These are phyloP conservation scores for Isatis lusitanica DNA, from an alignment of 441 rosid genomes.

Conservation along the genomic window DNA sequence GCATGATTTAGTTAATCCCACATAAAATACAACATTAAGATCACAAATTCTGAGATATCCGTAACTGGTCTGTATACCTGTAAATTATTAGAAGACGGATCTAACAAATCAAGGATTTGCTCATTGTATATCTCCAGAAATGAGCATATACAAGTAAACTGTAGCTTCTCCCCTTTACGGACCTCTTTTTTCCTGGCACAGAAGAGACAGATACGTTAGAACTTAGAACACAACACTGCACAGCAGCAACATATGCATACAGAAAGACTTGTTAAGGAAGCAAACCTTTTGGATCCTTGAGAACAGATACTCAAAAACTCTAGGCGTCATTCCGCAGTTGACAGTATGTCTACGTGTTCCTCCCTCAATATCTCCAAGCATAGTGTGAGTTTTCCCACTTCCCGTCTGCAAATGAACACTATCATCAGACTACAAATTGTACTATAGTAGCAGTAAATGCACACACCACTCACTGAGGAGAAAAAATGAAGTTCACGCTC, in stretches of 20 bases:
- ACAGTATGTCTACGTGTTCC: slow-evolving; percentile 95
- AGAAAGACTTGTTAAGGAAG: not conserved
- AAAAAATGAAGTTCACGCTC: slow-evolving; percentile 26
- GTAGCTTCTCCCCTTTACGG: slow-evolving; percentile 79
- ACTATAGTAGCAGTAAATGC: not conserved
- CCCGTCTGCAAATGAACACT: slow-evolving; percentile 32
- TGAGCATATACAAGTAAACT: slow-evolving; percentile 85
- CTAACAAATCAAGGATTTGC: slow-evolving; percentile 78
- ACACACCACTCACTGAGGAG: not conserved
- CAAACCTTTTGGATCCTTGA: slow-evolving; percentile 89
- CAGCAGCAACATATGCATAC: not conserved
- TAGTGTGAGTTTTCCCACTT: slow-evolving; percentile 99
- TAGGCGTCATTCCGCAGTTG: slow-evolving; percentile 94
- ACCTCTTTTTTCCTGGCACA: slow-evolving; percentile 76
- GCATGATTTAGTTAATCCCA: slow-evolving; percentile 8
- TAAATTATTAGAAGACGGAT: no score
- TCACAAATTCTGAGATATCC: not conserved
- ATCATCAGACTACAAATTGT: no score
- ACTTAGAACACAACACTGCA: not conserved
- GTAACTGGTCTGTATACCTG: slow-evolving; percentile 50
- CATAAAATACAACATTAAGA: not conserved
- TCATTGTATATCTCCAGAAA: slow-evolving; percentile 97
- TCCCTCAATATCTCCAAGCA: slow-evolving; percentile 99
- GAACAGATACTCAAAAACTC: slow-evolving; percentile 90
- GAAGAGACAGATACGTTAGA: slow-evolving; percentile 19